These are phyloP conservation scores for Thielaviopsis punctulata DNA, from an alignment of 2,329 filamentous ascomycete species.

Conservation along the genomic window DNA sequence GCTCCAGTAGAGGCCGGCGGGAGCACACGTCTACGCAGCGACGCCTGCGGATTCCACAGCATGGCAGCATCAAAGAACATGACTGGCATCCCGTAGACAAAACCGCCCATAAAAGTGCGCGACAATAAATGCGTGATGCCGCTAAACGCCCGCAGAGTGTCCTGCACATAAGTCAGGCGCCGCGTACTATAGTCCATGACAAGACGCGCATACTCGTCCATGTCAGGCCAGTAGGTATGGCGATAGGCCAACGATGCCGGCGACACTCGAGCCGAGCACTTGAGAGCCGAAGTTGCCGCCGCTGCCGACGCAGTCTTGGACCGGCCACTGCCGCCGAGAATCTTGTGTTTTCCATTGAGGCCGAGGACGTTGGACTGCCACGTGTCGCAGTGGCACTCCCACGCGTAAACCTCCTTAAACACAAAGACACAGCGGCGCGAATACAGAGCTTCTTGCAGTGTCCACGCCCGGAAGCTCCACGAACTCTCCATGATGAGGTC, in stretches of 20 bases:
- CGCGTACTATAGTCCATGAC: constrained; percentile 27
- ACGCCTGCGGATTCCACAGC: constrained; percentile 27
- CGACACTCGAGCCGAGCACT: constrained; percentile 20
- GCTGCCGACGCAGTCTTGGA: background rate
- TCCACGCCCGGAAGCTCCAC: constrained; percentile 27
- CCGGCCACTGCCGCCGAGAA: constrained; percentile 11
- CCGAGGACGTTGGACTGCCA: constrained; percentile 19
- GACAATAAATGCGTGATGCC: constrained; percentile 27
- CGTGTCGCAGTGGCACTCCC: constrained; percentile 29
- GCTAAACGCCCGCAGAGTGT: constrained; percentile 25
- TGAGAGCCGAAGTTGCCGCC: constrained; percentile 13
- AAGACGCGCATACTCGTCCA: constrained; percentile 28
- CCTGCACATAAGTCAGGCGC: constrained; percentile 23
- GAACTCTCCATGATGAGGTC: constrained; percentile 23
- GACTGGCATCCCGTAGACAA: constrained; percentile 28
- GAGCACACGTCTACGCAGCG: constrained; percentile 20
- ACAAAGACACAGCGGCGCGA: constrained; percentile 26
- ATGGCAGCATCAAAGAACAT: constrained; percentile 29
- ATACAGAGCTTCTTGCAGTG: constrained; percentile 26
- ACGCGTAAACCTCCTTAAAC: constrained; percentile 26
- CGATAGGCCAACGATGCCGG: constrained; percentile 22
- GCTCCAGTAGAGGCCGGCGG: constrained; percentile 5
- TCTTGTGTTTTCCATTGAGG: constrained; percentile 12
- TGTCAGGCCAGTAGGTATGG: constrained; percentile 27
- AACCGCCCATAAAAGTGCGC: constrained; percentile 24